Percentiles rank a stretch among this genome's conserved stretches.
These are phyloP conservation scores for Inga oerstediana DNA, from an alignment of 306 rosid species.

Conservation along the genomic window DNA sequence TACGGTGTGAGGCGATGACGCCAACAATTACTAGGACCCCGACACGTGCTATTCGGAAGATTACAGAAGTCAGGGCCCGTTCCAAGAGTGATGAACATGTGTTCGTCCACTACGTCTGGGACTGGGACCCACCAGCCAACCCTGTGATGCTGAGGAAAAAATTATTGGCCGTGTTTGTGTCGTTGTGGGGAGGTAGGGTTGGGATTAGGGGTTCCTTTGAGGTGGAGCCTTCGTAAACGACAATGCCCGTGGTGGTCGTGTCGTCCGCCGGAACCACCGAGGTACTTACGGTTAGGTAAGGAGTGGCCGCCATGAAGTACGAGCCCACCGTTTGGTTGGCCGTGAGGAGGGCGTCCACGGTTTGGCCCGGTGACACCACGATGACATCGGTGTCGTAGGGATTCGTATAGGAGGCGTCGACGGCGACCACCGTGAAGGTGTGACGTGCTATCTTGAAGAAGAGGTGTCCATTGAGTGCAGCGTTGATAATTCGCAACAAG, in stretches of 20 bases:
- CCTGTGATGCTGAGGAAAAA: conserved; percentile 41
- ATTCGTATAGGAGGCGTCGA: conserved; percentile 52
- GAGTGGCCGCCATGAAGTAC: conserved; percentile 57
- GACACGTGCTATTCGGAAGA: conserved; percentile 7
- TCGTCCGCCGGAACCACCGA: too few species aligned
- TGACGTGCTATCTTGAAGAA: conserved; percentile 58
- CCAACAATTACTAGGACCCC: too few species aligned
- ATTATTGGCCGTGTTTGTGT: conserved; percentile 45
- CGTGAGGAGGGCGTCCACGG: conserved; percentile 50
- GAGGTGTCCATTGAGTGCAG: conserved; percentile 60
- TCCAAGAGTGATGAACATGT: conserved; percentile 48
- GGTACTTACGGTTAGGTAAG: conserved; percentile 23
- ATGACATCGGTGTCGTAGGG: conserved; percentile 47
- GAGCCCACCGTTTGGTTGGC: conserved; percentile 43
- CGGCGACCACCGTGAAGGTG: conserved; percentile 51
- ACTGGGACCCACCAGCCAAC: conserved; percentile 38
- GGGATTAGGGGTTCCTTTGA: conserved; percentile 41
- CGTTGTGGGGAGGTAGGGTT: conserved; percentile 24
- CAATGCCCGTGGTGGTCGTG: conserved; percentile 32
- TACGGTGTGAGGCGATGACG: too few species aligned
- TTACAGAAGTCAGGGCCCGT: conserved; percentile 31
- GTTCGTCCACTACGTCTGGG: conserved; percentile 46
- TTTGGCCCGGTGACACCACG: conserved; percentile 50
- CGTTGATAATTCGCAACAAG: conserved; percentile 54
- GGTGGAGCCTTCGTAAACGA: conserved; percentile 31